These are phyloP conservation scores for Cyberlindnera subsufficiens DNA, from an alignment of 805 yeast species.

Conservation along the genomic window DNA sequence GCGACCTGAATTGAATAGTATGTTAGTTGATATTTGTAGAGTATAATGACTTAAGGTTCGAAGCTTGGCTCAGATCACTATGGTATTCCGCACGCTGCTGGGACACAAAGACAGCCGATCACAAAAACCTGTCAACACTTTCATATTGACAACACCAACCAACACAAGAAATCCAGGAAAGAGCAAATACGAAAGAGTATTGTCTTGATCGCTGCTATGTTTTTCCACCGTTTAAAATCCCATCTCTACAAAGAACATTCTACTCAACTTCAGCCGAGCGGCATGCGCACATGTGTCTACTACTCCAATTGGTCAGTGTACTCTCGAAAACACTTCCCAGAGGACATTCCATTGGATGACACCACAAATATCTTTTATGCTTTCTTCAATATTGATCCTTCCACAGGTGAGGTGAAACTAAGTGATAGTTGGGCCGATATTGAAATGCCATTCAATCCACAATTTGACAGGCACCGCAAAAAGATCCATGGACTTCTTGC, in stretches of 20 bases:
- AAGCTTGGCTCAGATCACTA: no score
- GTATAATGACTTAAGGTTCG: no score
- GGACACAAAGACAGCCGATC: no score
- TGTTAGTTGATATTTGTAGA: no score
- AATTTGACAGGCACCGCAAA: background rate
- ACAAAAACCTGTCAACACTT: no score
- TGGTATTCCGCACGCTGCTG: no score
- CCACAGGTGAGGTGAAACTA: slow-evolving; percentile 46
- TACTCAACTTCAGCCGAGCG: background rate
- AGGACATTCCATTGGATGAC: slow-evolving; percentile 49
- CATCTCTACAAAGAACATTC: background rate
- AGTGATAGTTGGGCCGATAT: slow-evolving; percentile 49
- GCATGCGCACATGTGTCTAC: slow-evolving; percentile 32
- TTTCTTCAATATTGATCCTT: slow-evolving; percentile 54
- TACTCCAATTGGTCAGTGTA: slow-evolving; percentile 64
- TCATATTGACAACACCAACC: no score
- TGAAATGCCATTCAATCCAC: slow-evolving; percentile 26
- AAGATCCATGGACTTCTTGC: slow-evolving; percentile 39
- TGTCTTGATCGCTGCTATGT: background rate
- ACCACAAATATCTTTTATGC: slow-evolving; percentile 76
- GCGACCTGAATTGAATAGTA: no score
- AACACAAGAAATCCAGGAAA: no score
- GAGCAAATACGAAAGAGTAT: no score
- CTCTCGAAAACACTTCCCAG: slow-evolving; percentile 47
- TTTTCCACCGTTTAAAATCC: background rate